phyloP scores from a whole-genome alignment of 2,329 filamentous ascomycete genomes.

The Scedosporium dehoogii region DNA sequence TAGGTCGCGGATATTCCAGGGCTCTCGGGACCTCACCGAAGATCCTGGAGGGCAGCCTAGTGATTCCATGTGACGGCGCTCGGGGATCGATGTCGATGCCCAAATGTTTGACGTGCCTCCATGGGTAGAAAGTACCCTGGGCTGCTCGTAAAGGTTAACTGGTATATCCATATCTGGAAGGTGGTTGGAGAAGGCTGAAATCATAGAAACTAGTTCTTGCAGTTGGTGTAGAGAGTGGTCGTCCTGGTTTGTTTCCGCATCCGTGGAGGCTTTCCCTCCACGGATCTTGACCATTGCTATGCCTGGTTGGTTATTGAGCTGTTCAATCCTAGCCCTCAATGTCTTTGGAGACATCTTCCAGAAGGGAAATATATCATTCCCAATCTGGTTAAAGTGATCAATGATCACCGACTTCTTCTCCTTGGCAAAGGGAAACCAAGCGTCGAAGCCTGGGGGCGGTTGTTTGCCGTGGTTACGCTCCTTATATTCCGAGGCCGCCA shows the following conservation, averaged over 20 bases:
- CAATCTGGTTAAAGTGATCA: conserved; percentile 74
- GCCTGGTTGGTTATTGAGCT: conserved; percentile 28
- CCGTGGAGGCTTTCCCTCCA: conserved; percentile 43
- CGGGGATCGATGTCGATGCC: conserved; percentile 27
- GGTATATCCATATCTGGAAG: conserved; percentile 77
- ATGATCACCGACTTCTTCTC: conserved; percentile 59
- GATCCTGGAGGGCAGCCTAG: conserved; percentile 1
- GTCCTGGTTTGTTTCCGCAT: conserved; percentile 8
- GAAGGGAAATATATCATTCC: conserved; percentile 65
- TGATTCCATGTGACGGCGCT: conserved; percentile 1
- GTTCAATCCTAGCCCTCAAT: conserved; percentile 49
- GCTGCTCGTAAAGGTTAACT: conserved; percentile 71
- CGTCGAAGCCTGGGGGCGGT: conserved; percentile 73
- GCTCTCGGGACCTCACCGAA: conserved; percentile 35
- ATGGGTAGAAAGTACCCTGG: conserved; percentile 50
- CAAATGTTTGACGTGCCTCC: not conserved
- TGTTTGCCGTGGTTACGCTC: conserved; percentile 50
- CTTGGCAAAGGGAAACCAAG: conserved; percentile 73
- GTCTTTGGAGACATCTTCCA: conserved; percentile 61
- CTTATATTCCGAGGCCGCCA: conserved; percentile 39
- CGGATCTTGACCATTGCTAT: conserved; percentile 47
- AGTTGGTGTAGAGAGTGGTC: conserved; percentile 25
- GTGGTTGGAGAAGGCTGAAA: conserved; percentile 59
- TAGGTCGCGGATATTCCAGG: conserved; percentile 2
- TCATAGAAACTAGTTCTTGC: conserved; percentile 49